Base-by-base conservation (phyloP, 805 yeast species). In the Saturnispora halmiae region DNA sequence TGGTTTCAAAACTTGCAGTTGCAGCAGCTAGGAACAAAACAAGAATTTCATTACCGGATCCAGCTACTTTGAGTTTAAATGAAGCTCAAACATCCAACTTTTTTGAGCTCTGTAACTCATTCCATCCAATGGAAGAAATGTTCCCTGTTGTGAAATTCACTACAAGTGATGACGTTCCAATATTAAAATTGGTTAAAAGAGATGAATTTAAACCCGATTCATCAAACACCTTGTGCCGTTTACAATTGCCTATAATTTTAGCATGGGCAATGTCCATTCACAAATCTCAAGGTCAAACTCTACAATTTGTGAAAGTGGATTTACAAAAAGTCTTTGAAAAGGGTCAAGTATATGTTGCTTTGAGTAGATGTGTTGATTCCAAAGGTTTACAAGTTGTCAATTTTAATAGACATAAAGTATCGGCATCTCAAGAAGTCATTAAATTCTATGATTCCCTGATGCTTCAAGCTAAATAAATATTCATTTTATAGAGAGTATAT, bases 201-300 rank as follows among this genome's bases (percentile, higher is more conserved):
- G 65, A 63, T 31, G 64, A 61, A 10, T 70, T 69, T 33, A 43
- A 52, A 1, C 54, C 58, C 1, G 69, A 55, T 22, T 36, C 31
- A 13, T 31, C 41, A 2, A 48, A 49, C 14, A 48, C 45, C 13
- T 40, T 69, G 7, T 56, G 56, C 6, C 66, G 88, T 52, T 54
- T 47, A 0, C 94, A 83, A 54, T 49, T 82, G 2, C 94, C 94
- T 1, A 62, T 83, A 24, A 64, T 81, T 42, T 60, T 83, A 28
- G 77, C 92, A 19, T 83, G 92, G 92, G 87, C 94, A 0, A 58
- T 83, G 49, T 83, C 92, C 0, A 83, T 83, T 38, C 94, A 83
- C 54, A 83, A 83, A 55, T 75, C 92, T 0, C 94, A 83, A 56
- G 94, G 94, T 2, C 94, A 83, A 61, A 82, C 94, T 0, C 68